phyloP scores from a whole-genome alignment of 148 eudicot species.

The Rheum nobile region DNA sequence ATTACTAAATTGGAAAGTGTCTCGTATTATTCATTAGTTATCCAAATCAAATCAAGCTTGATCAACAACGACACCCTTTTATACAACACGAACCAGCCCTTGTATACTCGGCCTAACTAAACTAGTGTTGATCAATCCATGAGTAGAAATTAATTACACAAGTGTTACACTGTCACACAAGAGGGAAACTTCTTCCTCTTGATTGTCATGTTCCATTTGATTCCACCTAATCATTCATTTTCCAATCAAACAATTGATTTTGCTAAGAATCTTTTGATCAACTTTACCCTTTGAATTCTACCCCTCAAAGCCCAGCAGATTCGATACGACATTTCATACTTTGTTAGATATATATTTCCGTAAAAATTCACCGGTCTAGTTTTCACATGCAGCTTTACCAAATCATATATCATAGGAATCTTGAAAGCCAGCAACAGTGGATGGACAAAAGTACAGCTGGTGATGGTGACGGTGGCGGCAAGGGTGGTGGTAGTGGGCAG shows the following conservation, averaged over 20 bases:
- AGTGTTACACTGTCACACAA: background rate
- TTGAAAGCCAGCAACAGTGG: background rate
- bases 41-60: too few species aligned
- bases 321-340: too few species aligned
- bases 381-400: background rate
- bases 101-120: too few species aligned
- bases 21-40: too few species aligned
- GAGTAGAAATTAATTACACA: background rate
- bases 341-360: too few species aligned
- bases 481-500: background rate
- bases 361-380: background rate
- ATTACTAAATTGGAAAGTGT: too few species aligned
- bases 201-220: background rate
- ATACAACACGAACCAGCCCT: too few species aligned
- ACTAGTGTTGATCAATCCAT: too few species aligned
- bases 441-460: background rate
- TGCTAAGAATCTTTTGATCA: background rate
- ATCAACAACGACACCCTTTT: too few species aligned
- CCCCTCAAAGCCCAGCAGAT: too few species aligned
- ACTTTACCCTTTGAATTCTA: background rate
- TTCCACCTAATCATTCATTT: background rate
- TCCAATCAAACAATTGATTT: background rate
- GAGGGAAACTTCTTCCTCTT: background rate
- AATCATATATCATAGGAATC: background rate
- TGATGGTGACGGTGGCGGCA: background rate